Percentiles rank a stretch among this genome's conserved stretches.
Conservation (phyloP, 1,284 basidiomycete species). For the Boletellus deceptivus region DNA sequence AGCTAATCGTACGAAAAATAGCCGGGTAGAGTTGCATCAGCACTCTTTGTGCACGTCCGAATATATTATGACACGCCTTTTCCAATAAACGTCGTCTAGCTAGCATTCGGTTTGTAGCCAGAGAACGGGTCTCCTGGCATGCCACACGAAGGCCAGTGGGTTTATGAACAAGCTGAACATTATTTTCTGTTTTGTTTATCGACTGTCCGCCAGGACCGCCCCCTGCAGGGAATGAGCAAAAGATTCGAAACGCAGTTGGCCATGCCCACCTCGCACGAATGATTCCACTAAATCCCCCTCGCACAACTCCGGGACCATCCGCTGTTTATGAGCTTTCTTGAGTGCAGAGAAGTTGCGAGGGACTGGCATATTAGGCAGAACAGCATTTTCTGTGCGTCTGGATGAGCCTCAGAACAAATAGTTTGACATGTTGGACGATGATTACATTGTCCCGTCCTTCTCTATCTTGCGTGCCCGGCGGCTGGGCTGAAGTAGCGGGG, state of each 20-base stretch:
- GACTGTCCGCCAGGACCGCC: slow-evolving; percentile 85
- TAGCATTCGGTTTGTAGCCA: slow-evolving; percentile 64
- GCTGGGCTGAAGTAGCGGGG: slow-evolving; percentile 42
- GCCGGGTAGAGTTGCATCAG: slow-evolving; percentile 16
- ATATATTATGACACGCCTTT: slow-evolving; percentile 53
- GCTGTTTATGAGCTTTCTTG: slow-evolving; percentile 61
- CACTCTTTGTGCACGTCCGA: slow-evolving; percentile 10
- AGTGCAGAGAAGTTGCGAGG: slow-evolving; percentile 62
- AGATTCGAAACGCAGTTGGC: background rate
- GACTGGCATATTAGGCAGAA: slow-evolving; percentile 31
- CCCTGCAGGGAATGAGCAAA: slow-evolving; percentile 40
- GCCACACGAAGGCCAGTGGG: slow-evolving; percentile 74
- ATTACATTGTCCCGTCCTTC: slow-evolving; percentile 37
- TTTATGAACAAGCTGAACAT: slow-evolving; percentile 76
- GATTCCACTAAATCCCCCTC: slow-evolving; percentile 75
- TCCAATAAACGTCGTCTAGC: slow-evolving; percentile 66
- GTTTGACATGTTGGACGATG: slow-evolving; percentile 10
- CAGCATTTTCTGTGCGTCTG: slow-evolving; percentile 42
- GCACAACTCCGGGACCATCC: slow-evolving; percentile 59
- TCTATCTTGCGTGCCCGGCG: slow-evolving; percentile 46
- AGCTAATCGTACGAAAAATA: slow-evolving; percentile 43
- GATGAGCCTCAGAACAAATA: slow-evolving; percentile 32
- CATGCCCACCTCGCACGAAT: slow-evolving; percentile 67
- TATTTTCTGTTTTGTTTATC: slow-evolving; percentile 83
- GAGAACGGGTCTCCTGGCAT: slow-evolving; percentile 78